Evolutionary conservation across 2,329 filamentous ascomycete species (phyloP).

Genomic region (Delphinella strobiligena): DNA sequence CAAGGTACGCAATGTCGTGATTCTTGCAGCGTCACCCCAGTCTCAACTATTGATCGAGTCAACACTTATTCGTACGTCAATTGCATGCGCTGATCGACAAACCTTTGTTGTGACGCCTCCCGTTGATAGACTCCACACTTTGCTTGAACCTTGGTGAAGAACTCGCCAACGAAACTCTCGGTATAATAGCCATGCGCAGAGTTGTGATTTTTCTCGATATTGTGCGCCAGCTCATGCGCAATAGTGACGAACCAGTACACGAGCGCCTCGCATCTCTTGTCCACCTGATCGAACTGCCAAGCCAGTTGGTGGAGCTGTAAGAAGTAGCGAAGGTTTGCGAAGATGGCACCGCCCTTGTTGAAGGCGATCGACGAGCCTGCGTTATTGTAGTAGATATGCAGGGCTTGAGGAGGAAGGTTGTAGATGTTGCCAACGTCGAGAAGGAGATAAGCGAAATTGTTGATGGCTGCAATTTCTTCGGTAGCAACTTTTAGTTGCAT

Average conservation of each 20-base stretch:
- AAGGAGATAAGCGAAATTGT: conserved; percentile 57
- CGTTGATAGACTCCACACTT: conserved; percentile 28
- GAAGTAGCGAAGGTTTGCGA: conserved; percentile 89
- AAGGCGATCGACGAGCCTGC: conserved; percentile 78
- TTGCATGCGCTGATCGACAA: too few relatives aligned
- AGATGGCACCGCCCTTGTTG: conserved; percentile 75
- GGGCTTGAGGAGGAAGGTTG: conserved; percentile 49
- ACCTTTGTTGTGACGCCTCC: too few relatives aligned
- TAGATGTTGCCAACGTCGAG: conserved; percentile 62
- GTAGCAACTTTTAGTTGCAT: too few relatives aligned
- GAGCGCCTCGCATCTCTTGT: conserved; percentile 50
- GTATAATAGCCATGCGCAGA: conserved; percentile 75
- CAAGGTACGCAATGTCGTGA: too few relatives aligned
- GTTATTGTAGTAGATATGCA: conserved; percentile 84
- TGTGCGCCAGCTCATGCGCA: conserved; percentile 92
- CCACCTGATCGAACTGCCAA: neutral
- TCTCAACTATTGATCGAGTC: too few relatives aligned
- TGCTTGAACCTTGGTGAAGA: conserved; percentile 57
- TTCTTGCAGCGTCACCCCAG: too few relatives aligned
- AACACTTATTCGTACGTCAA: too few relatives aligned
- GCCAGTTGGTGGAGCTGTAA: conserved; percentile 55
- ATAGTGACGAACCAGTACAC: conserved; percentile 94
- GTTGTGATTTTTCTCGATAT: conserved; percentile 68
- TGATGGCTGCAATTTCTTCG: too few relatives aligned
- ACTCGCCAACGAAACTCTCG: conserved; percentile 67